Base-by-base conservation (phyloP, 345 rosid species). In the Corchorus capsularis region DNA sequence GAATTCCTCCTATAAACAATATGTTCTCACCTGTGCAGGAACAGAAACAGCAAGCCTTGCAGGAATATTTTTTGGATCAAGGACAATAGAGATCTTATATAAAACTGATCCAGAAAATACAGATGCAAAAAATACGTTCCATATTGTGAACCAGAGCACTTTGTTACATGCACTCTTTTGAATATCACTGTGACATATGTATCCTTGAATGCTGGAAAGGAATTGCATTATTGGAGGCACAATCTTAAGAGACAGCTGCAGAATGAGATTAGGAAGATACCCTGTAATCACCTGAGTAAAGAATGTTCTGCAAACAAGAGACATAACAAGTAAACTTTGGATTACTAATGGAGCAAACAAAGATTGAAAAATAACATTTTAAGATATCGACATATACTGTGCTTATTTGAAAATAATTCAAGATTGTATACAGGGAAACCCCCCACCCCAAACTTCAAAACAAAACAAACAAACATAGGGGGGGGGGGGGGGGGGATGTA, bases 111-210 rank as follows among this genome's bases (percentile, higher is more conserved):
- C 99, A 19, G 99, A 95, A 85, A 95, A 93, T 39, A 93, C 91
- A 64, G 98, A 88, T 27, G 99, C 99, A 69, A 95, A 95, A 74
- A 93, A 95, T 73, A 93, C 77, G 79, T 95, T 95, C 99, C 99
- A 95, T 78, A 95, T 82, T 5, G 92, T 89, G 87, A 95, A 95
- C 98, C 99, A 95, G 37, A 95, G 90, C 60, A 95, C 98, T 78
- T 95, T 95, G 81, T 88, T 89, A 78, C 99, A 93, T 43, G 99
- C 96, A 71, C 99, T 95, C 83, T 85, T 93, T 81, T 95, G 88
- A 77, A 93, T 95, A 0, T 83, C 90, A 79, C 98, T 95, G 47
- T 72, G 93, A 79, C 98, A 90, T 65, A 88, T 89, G 82, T 91
- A 88, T 74, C 99, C 99, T 82, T 95, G 92, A 80, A 95, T 89